Conservation (phyloP, 495 filamentous ascomycete genomes). For the Aspergillus egyptiacus region DNA sequence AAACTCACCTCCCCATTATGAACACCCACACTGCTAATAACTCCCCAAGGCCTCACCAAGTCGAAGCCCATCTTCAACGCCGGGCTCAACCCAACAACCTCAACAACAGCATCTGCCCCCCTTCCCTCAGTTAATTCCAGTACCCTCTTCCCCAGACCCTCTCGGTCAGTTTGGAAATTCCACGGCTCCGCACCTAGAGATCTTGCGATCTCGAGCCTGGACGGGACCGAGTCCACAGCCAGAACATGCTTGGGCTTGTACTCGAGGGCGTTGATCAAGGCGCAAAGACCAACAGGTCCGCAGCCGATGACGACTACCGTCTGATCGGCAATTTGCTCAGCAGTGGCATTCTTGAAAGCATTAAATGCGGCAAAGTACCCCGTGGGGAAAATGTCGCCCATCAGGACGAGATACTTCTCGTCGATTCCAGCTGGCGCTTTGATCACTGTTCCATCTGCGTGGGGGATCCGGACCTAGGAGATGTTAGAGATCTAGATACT, state of each 20-base stretch:
- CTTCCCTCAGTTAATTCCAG: slow-evolving; percentile 72
- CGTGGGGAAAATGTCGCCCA: slow-evolving; percentile 60
- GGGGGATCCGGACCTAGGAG: slow-evolving; percentile 63
- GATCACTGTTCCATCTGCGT: slow-evolving; percentile 77
- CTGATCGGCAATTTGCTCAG: slow-evolving; percentile 58
- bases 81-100: slow-evolving; percentile 82
- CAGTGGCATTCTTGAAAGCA: slow-evolving; percentile 63
- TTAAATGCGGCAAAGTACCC: slow-evolving; percentile 87
- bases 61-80: slow-evolving; percentile 83
- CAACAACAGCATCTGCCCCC: slow-evolving; percentile 86
- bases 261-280: slow-evolving; percentile 75
- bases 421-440: slow-evolving; percentile 69
- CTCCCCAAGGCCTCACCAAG: slow-evolving; percentile 77
- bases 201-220: slow-evolving; percentile 70
- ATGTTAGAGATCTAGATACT: background rate
- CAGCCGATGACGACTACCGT: slow-evolving; percentile 82
- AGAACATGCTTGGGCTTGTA: slow-evolving; percentile 75
- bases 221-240: slow-evolving; percentile 77
- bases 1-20: slow-evolving; percentile 74
- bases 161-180: slow-evolving; percentile 68
- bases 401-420: slow-evolving; percentile 72
- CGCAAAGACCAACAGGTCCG: slow-evolving; percentile 84
- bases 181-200: slow-evolving; percentile 78
- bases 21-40: slow-evolving; percentile 84
- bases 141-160: slow-evolving; percentile 63